phyloP scores from a whole-genome alignment of 805 yeast species.

The Kregervanrija delftensis region DNA sequence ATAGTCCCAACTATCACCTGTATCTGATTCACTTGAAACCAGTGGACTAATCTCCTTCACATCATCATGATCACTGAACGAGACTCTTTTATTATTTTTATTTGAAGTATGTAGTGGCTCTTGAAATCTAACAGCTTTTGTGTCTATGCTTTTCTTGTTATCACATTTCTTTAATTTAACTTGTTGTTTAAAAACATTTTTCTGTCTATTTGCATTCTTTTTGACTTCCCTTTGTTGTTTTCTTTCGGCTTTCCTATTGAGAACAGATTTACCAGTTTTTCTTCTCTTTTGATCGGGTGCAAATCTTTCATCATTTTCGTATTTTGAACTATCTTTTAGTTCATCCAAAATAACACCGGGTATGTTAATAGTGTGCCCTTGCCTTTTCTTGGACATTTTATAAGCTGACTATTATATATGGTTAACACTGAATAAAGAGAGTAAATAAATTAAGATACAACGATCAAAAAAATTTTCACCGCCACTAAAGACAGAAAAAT shows the following conservation, averaged over 20 bases:
- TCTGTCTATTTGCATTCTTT: constrained; percentile 22
- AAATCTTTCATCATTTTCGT: constrained; percentile 28
- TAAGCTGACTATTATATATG: too few relatives aligned
- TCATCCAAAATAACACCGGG: constrained; percentile 38
- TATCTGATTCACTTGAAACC: constrained; percentile 6
- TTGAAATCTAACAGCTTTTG: not conserved
- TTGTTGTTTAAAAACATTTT: constrained; percentile 1
- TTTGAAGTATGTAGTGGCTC: constrained; percentile 1
- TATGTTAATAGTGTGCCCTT: constrained; percentile 27
- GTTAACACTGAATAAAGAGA: too few relatives aligned
- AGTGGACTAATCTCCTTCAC: constrained; percentile 10
- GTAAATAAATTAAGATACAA: too few relatives aligned
- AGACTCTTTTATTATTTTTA: constrained; percentile 14
- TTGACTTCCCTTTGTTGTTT: constrained; percentile 30
- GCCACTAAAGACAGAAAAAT: too few relatives aligned
- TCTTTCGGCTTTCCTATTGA: constrained; percentile 32
- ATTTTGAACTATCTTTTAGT: constrained; percentile 30
- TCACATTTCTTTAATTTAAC: not conserved
- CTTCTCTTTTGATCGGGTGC: constrained; percentile 18
- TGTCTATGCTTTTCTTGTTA: not conserved
- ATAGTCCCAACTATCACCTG: constrained; percentile 4
- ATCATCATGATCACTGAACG: constrained; percentile 14
- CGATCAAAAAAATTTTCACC: too few relatives aligned
- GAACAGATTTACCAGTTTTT: constrained; percentile 10
- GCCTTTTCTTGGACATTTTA: constrained; percentile 18